Base-by-base conservation (phyloP, 257 asterid species). In the Solanum stenotomum region DNA sequence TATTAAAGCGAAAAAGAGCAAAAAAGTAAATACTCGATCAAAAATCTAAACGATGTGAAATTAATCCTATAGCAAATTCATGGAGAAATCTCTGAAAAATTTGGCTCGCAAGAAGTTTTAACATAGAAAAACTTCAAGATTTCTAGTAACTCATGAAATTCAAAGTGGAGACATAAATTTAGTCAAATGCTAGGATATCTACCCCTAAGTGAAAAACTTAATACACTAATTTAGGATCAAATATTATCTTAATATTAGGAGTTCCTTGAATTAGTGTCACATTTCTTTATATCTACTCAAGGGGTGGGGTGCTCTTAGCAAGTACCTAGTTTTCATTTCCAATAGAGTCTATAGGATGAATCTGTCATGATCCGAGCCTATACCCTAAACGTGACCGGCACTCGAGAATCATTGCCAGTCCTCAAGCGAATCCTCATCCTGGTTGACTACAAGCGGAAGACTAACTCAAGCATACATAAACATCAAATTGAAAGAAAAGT, bases 301-400 rank as follows among this genome's bases (percentile, higher is more conserved):
- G 63, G 63, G 10, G 63, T 52, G 23, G 63, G 10, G 63, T 52
- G 10, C 63, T 52, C 63, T 52, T 18, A 16, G 61, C 61, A 15
- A 16, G 63, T 52, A 52, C 23, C 63, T 52, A 2, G 63, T 52
- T 52, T 52, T 52, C 23, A 52, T 52, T 6, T 52, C 63, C 63
- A 52, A 52, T 52, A 52, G 63, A 52, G 10, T 49, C 5, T 52
- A 52, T 6, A 68, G 13, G 33, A 65, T 10, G 16, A 10, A 63
- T 49, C 3, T 16, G n/a, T 52, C 10, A 52, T 8, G 23, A 16
- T 2, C 0, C n/a, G 23, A 16, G 10, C 7, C 23, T 52, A 52
- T 7, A 52, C 0, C 4, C 10, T 52, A 15, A 7, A 52, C 23
- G 23, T 16, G n/a, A 6, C 0, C 4, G 1, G 8, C 10, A 52